Evolutionary conservation across 768 basidiomycete species (phyloP).

Genomic region (Scleroderma bovista): DNA sequence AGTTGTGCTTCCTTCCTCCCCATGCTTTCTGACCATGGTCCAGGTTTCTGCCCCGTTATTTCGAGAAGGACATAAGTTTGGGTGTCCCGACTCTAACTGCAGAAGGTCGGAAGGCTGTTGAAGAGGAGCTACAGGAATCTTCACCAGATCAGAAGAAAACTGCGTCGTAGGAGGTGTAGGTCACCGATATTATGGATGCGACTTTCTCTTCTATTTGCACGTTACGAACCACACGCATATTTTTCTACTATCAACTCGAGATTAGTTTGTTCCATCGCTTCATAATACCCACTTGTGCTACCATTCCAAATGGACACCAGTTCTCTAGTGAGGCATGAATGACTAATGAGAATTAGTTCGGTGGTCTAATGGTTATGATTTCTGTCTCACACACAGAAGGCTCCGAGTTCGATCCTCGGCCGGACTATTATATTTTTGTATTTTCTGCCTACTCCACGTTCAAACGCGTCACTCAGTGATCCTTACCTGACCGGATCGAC

Average conservation of each 20-base stretch:
- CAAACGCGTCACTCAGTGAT: neutral
- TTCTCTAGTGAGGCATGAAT: neutral
- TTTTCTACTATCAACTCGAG: neutral
- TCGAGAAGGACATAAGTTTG: constrained; percentile 59
- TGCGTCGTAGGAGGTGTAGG: neutral
- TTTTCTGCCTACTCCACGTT: neutral
- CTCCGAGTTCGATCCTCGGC: constrained; percentile 34
- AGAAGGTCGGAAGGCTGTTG: constrained; percentile 64
- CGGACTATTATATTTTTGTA: constrained; percentile 22
- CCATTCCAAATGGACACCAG: neutral
- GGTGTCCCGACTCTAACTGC: constrained; percentile 67
- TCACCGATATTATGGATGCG: neutral
- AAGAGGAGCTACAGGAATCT: constrained; percentile 53
- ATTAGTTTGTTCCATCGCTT: neutral
- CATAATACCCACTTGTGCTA: too few species aligned
- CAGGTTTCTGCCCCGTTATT: constrained; percentile 73
- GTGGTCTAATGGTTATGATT: constrained; percentile 36
- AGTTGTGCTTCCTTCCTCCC: neutral
- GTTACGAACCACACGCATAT: neutral
- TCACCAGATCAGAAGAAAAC: constrained; percentile 5
- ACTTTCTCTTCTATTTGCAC: neutral
- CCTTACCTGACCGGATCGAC: neutral
- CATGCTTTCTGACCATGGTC: neutral
- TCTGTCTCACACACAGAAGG: constrained; percentile 36
- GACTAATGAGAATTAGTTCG: constrained; percentile 14